Evolutionary conservation across 495 filamentous ascomycete species (phyloP).

Genomic region (Xylaria nigripes): DNA sequence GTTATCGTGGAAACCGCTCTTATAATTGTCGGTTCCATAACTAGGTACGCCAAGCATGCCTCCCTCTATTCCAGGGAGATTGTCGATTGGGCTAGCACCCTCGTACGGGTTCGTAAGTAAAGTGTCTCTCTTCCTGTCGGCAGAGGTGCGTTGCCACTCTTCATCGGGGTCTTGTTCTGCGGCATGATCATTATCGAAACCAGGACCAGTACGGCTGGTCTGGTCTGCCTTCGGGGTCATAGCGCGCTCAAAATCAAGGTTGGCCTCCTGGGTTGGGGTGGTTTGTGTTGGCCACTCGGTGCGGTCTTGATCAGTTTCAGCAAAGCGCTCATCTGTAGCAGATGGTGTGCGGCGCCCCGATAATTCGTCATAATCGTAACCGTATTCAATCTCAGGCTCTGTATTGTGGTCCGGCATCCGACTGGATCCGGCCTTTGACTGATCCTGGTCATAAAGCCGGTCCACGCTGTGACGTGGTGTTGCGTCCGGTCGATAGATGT

Average conservation of each 20-base stretch:
- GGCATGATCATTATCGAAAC: constrained; percentile 28
- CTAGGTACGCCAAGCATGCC: constrained; percentile 34
- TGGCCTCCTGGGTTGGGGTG: constrained; percentile 32
- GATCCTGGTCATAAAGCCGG: constrained; percentile 51
- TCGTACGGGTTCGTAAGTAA: constrained; percentile 52
- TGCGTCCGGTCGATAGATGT: constrained; percentile 41
- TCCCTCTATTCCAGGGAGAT: constrained; percentile 42
- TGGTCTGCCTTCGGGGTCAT: constrained; percentile 27
- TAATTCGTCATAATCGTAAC: constrained; percentile 49
- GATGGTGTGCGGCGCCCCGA: constrained; percentile 25
- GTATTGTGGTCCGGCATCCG: constrained; percentile 56
- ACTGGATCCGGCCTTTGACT: constrained; percentile 52
- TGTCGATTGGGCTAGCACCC: constrained; percentile 44
- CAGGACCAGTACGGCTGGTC: constrained; percentile 15
- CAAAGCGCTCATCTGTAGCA: constrained; percentile 30
- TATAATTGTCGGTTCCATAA: constrained; percentile 29
- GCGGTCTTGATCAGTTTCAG: constrained; percentile 20
- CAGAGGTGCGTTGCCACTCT: constrained; percentile 47
- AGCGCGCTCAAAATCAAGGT: constrained; percentile 32
- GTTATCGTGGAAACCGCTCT: constrained; percentile 36
- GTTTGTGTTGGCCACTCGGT: constrained; percentile 31
- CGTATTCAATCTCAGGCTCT: constrained; percentile 59
- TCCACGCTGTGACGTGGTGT: constrained; percentile 75
- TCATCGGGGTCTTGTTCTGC: constrained; percentile 45
- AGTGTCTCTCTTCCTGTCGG: constrained; percentile 48